Conservation (phyloP, 2,329 filamentous ascomycete genomes). For the Ophiostoma perfectum region DNA sequence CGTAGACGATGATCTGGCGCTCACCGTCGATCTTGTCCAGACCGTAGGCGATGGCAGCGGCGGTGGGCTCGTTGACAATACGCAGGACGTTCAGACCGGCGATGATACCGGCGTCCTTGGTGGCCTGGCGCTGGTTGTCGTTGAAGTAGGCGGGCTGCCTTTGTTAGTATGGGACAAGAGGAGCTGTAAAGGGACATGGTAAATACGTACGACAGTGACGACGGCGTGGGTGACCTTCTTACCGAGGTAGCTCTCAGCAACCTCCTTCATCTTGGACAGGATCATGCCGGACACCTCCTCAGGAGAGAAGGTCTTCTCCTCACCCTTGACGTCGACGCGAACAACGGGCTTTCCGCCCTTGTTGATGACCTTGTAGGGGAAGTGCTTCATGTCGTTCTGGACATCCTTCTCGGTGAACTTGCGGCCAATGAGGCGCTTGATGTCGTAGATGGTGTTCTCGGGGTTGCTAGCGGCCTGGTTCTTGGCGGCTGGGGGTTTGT, state of each 20-base stretch:
- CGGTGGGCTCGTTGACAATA: conserved; percentile 94
- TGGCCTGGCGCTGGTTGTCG: conserved; percentile 93
- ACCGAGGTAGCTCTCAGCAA: conserved; percentile 68
- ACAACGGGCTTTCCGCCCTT: conserved; percentile 88
- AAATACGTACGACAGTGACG: conserved; percentile 61
- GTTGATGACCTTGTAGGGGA: conserved; percentile 89
- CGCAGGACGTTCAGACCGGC: conserved; percentile 92
- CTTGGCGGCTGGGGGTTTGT: conserved; percentile 58
- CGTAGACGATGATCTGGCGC: conserved; percentile 86
- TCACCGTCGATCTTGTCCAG: conserved; percentile 80
- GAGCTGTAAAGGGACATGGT: not conserved
- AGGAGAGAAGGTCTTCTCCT: conserved; percentile 55
- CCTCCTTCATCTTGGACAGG: conserved; percentile 58
- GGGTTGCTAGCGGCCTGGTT: conserved; percentile 86
- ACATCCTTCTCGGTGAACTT: conserved; percentile 81
- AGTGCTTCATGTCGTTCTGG: conserved; percentile 93
- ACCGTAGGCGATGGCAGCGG: conserved; percentile 90
- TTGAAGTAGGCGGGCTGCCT: conserved; percentile 86
- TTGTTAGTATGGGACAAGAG: not conserved
- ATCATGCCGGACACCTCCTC: conserved; percentile 60
- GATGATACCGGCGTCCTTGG: conserved; percentile 89
- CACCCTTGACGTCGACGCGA: conserved; percentile 57
- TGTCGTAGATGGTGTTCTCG: conserved; percentile 67
- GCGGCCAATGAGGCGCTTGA: conserved; percentile 84
- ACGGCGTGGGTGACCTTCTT: conserved; percentile 83